These are phyloP conservation scores for Lentinula boryana DNA, from an alignment of 768 basidiomycete species.

Conservation along the genomic window DNA sequence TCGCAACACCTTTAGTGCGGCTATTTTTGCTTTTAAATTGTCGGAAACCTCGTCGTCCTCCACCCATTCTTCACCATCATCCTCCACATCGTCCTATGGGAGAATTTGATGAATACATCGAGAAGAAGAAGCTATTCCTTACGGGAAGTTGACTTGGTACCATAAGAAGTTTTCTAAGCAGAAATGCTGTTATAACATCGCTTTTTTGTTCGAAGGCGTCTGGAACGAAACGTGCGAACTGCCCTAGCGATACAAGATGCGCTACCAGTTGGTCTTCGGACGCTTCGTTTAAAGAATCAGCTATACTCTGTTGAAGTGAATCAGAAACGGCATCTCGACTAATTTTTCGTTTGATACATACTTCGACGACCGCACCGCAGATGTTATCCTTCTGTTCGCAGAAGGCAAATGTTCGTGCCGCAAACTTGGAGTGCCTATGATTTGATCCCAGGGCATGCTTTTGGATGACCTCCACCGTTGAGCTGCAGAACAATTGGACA, in stretches of 20 bases:
- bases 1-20: constrained; percentile 74
- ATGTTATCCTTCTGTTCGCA: constrained; percentile 44
- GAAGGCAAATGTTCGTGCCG: constrained; percentile 66
- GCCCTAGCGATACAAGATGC: constrained; percentile 64
- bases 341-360: constrained; percentile 23
- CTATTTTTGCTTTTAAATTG: constrained; percentile 62
- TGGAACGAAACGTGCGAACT: constrained; percentile 64
- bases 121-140: constrained; percentile 11
- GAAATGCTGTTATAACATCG: constrained; percentile 64
- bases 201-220: constrained; percentile 76
- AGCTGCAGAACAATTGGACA: constrained; percentile 30
- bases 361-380: constrained; percentile 59
- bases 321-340: not conserved
- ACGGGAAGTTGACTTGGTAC: constrained; percentile 40
- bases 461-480: constrained; percentile 57
- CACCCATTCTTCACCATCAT: constrained; percentile 67
- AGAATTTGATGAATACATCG: not conserved
- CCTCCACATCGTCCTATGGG: constrained; percentile 51
- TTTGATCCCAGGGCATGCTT: constrained; percentile 56
- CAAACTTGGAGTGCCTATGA: constrained; percentile 74
- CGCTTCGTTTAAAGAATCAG: constrained; percentile 40
- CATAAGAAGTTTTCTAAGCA: constrained; percentile 70
- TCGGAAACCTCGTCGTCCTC: constrained; percentile 57
- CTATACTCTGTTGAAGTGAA: constrained; percentile 43
- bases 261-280: constrained; percentile 52